A percentile compares a stretch with the other conserved stretches of the same genome.
Evolutionary conservation across 2,329 filamentous ascomycete species (phyloP).

Genomic region (Exophiala sp.): DNA sequence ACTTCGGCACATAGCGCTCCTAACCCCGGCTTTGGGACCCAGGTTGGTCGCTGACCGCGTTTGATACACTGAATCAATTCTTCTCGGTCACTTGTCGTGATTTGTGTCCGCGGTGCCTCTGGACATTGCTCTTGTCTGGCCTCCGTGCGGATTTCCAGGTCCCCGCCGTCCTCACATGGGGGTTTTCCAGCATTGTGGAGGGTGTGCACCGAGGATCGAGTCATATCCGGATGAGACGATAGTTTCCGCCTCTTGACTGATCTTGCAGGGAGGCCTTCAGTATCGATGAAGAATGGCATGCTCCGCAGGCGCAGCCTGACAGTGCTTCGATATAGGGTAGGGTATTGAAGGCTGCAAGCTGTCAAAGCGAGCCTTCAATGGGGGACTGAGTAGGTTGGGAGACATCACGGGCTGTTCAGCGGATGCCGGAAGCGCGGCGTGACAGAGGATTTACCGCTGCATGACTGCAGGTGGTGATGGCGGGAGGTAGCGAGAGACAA

Average conservation of each 20-base stretch:
- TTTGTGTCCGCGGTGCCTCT: background rate
- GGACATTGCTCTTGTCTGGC: background rate
- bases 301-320: conserved; percentile 9
- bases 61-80: conserved; percentile 83
- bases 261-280: conserved; percentile 5
- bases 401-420: conserved; percentile 4
- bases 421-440: conserved; percentile 1
- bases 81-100: conserved; percentile 52
- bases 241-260: conserved; percentile 26
- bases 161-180: background rate
- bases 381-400: background rate
- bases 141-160: background rate
- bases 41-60: conserved; percentile 66
- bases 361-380: conserved; percentile 1
- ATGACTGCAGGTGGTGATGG: background rate
- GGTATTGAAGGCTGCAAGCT: background rate
- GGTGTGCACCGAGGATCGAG: conserved; percentile 13
- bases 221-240: conserved; percentile 8
- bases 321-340: background rate
- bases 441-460: background rate
- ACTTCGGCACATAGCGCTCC: conserved; percentile 33
- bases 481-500: conserved; percentile 1
- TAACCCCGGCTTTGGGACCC: conserved; percentile 60
- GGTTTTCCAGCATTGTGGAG: conserved; percentile 7
- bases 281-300: conserved; percentile 26